Evolutionary conservation across 352 stramenopile species (phyloP).

Genomic region (Thalassiosira livingstoniorum): DNA sequence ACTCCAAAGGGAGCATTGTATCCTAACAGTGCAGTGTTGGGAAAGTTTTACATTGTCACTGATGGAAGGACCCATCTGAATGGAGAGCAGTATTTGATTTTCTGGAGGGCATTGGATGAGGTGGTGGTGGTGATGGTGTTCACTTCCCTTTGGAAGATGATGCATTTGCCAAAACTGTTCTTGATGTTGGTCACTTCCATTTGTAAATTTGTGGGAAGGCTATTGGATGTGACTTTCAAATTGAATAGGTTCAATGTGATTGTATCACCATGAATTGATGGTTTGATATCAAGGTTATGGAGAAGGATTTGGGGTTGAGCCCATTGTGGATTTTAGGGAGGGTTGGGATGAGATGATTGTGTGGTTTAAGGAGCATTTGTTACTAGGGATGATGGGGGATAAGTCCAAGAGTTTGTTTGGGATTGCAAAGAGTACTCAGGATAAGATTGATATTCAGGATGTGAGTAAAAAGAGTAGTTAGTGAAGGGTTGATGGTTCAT

Average conservation of each 20-base stretch:
- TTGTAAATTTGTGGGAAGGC: conserved; percentile 75
- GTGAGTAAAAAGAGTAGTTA: conserved; percentile 52
- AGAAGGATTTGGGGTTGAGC: conserved; percentile 89
- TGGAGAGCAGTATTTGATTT: conserved; percentile 80
- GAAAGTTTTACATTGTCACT: conserved; percentile 92
- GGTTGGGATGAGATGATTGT: conserved; percentile 88
- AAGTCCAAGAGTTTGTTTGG: conserved; percentile 46
- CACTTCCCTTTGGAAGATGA: conserved; percentile 84
- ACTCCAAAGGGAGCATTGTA: conserved; percentile 82
- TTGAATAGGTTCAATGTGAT: conserved; percentile 89
- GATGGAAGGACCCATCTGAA: conserved; percentile 82
- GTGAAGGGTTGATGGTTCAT: too few species aligned
- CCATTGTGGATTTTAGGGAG: conserved; percentile 87
- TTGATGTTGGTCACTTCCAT: conserved; percentile 86
- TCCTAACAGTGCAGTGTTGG: conserved; percentile 81
- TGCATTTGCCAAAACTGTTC: conserved; percentile 84
- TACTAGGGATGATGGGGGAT: conserved; percentile 66
- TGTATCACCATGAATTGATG: conserved; percentile 91
- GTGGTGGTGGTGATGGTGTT: conserved; percentile 88
- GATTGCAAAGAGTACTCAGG: conserved; percentile 50
- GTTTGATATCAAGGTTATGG: conserved; percentile 88
- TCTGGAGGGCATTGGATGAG: conserved; percentile 89
- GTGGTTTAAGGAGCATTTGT: conserved; percentile 90
- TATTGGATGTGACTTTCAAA: conserved; percentile 84
- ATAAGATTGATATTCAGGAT: conserved; percentile 71